phyloP scores from a whole-genome alignment of 768 basidiomycete species.

The Serendipita sp. region DNA sequence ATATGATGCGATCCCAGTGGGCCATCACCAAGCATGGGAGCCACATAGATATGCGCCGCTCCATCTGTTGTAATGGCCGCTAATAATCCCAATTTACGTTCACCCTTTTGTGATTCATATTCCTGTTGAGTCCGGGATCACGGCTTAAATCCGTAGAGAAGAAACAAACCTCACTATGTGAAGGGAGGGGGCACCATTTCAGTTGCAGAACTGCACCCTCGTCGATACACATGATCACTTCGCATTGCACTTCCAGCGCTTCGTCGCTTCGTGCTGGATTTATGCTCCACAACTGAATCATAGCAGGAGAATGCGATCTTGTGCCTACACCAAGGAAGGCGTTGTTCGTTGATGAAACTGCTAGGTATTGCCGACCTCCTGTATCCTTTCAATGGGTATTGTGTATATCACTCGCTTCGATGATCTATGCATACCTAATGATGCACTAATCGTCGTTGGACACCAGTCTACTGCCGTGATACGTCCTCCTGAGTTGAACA shows the following conservation, averaged over 20 bases:
- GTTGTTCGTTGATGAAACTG: slow-evolving; percentile 52
- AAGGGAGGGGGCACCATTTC: slow-evolving; percentile 88
- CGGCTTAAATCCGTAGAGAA: background rate
- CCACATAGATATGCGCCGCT: background rate
- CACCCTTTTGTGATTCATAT: slow-evolving; percentile 14
- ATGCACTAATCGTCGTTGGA: slow-evolving; percentile 49
- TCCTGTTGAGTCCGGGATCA: background rate
- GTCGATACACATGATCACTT: slow-evolving; percentile 75
- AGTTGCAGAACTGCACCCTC: slow-evolving; percentile 61
- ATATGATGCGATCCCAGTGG: no score
- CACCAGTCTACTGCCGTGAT: slow-evolving; percentile 94
- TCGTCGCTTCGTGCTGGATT: background rate
- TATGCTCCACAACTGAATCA: slow-evolving; percentile 74
- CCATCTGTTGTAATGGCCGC: slow-evolving; percentile 82
- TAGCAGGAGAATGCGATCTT: slow-evolving; percentile 38
- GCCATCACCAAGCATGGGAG: background rate
- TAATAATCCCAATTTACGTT: slow-evolving; percentile 59
- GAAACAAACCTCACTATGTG: slow-evolving; percentile 38
- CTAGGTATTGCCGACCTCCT: slow-evolving; percentile 59
- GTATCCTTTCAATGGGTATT: slow-evolving; percentile 25
- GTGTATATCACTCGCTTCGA: no score
- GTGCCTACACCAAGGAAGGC: slow-evolving; percentile 30
- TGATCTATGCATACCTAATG: slow-evolving; percentile 28
- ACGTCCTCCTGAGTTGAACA: slow-evolving; percentile 77
- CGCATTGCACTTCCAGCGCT: slow-evolving; percentile 39